Conservation (phyloP, 2,329 filamentous ascomycete genomes). For the Aurifilum marmelostoma region DNA sequence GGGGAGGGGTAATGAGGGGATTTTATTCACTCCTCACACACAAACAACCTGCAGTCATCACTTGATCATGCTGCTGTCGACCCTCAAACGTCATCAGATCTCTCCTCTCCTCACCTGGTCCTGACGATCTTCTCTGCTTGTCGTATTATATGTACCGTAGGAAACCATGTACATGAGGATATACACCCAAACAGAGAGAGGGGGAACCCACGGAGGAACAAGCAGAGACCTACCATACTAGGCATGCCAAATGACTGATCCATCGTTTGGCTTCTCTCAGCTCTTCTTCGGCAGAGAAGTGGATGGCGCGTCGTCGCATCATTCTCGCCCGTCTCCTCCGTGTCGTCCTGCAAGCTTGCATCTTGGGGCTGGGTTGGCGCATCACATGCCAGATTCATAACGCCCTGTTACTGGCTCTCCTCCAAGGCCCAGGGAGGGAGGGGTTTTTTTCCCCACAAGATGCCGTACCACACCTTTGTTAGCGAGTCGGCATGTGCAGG, state of each 20-base stretch:
- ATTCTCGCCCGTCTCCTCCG: conserved; percentile 5
- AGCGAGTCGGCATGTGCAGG: too few species aligned
- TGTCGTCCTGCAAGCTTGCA: background rate
- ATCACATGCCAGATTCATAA: conserved; percentile 21
- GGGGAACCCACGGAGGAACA: too few species aligned
- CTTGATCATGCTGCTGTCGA: background rate
- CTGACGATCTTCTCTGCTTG: background rate
- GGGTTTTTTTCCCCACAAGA: background rate
- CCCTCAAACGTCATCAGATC: conserved; percentile 6
- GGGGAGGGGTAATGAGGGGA: too few species aligned
- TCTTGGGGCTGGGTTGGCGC: background rate
- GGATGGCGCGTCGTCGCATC: conserved; percentile 22
- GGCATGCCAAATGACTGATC: too few species aligned
- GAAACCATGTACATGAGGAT: too few species aligned
- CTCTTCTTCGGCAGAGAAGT: background rate
- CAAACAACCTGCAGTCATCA: background rate
- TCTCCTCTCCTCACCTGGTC: conserved; percentile 1
- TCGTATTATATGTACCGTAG: background rate
- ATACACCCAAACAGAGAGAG: too few species aligned
- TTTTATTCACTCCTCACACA: background rate
- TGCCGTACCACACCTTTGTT: background rate
- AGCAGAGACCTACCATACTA: too few species aligned
- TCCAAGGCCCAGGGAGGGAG: background rate
- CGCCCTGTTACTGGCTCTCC: background rate
- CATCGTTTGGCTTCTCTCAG: too few species aligned